Evolutionary conservation across 257 asterid species (phyloP), one percentile per base, ranked within the genome.

Genomic region (Avicennia marina): DNA sequence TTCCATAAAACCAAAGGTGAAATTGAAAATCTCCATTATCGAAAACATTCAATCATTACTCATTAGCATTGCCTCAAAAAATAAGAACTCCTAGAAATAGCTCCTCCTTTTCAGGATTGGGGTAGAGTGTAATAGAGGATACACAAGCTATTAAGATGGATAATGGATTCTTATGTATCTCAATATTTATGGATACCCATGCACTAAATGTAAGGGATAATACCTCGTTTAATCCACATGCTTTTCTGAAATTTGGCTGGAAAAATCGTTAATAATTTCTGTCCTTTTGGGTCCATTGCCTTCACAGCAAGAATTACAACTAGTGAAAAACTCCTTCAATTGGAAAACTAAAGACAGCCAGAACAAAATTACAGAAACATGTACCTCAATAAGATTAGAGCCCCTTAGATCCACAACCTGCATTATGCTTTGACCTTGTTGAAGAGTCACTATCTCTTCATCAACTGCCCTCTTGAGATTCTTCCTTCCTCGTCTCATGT

Each of bases 141-240:
- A 29, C 7, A 3, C 33, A 29, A 29, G n/a, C n/a, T n/a, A n/a
- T n/a, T n/a, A n/a, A n/a, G n/a, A n/a, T n/a, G 33, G 33, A 29
- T 7, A 7, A 3, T 29, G 3, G 33, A 29, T 29, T 7, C 3
- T 7, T 29, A 29, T 2, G 7, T 29, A 29, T 7, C 7, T 29
- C 3, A 3, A 29, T 2, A 29, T 29, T 29, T 29, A 29, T 29
- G 3, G 33, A 3, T 29, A 2, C 5, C 7, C 33, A 29, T 29
- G 33, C 33, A 29, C 7, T 29, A 29, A 29, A 29, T 29, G 33
- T 2, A 29, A 29, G 7, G 54, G 41, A 66, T 44, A 57, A 41
- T 46, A 83, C 95, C 98, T 74, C 89, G 72, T 74, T 88, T 90
- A 16, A 85, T 87, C 96, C 95, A 90, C 96, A 90, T 79, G 82